Evolutionary conservation across 495 filamentous ascomycete species (phyloP).

Genomic region (Daldinia childiae): DNA sequence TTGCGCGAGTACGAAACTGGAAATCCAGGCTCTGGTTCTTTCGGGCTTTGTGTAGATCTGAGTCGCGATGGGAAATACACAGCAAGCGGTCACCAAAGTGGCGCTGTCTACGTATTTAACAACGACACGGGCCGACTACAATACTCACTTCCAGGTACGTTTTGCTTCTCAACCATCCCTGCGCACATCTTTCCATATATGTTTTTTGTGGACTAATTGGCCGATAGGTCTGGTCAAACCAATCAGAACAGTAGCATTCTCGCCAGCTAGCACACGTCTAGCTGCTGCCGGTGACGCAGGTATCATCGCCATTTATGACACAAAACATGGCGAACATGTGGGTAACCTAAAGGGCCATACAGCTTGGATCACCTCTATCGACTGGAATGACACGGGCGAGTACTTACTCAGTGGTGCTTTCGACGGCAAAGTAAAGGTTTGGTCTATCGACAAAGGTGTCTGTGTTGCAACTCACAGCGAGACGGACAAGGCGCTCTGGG

Average conservation of each 20-base stretch:
- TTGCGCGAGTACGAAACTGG: conserved; percentile 91
- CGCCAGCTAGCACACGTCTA: conserved; percentile 81
- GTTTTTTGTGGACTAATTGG: conserved; percentile 15
- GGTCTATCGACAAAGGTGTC: conserved; percentile 80
- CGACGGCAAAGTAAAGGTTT: conserved; percentile 94
- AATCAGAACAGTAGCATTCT: conserved; percentile 85
- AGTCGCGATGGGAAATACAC: conserved; percentile 80
- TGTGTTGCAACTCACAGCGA: conserved; percentile 96
- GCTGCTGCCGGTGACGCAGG: conserved; percentile 93
- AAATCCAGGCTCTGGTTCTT: conserved; percentile 67
- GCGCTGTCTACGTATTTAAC: conserved; percentile 93
- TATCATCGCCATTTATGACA: conserved; percentile 91
- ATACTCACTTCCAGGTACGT: conserved; percentile 83
- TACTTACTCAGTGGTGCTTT: conserved; percentile 87
- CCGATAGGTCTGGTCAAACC: conserved; percentile 80
- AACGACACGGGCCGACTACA: conserved; percentile 86
- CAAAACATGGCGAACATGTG: conserved; percentile 89
- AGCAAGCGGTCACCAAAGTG: conserved; percentile 92
- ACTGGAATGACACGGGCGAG: conserved; percentile 95
- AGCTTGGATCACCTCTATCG: conserved; percentile 87
- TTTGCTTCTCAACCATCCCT: background rate
- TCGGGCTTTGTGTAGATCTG: conserved; percentile 88
- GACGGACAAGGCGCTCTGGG: conserved; percentile 86
- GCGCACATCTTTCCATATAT: background rate
- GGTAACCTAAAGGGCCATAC: conserved; percentile 80